Evolutionary conservation across 345 rosid genomes (phyloP), one percentile per base, ranked within the genome.

Genomic region (Camelina hispida): DNA sequence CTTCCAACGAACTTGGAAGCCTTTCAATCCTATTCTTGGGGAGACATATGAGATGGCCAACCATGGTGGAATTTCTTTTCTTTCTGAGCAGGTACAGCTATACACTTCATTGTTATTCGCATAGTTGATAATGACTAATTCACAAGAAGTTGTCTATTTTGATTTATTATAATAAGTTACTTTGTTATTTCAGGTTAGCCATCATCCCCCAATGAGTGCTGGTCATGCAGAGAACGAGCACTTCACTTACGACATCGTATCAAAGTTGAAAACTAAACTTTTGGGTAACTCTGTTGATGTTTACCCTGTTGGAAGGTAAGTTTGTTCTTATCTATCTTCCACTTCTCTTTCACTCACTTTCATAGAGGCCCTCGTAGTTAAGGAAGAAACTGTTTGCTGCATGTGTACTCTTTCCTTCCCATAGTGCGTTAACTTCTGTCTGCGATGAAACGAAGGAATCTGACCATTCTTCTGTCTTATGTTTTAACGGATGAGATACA

Each of bases 1-100:
- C 47, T 84, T 63, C 79, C 96, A 88, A 80, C 80, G 98, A 58
- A 86, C 97, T 3, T 91, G 98, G 98, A 91, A 94, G 81, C 97
- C 95, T 18, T 94, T 94, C 76, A 94, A 91, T 83, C 98, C 97
- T 59, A 94, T 94, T 84, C 98, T 94, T 69, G 97, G 98, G 4
- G 98, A 94, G 80, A 91, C 97, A 32, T 90, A 85, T 76, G 97
- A 94, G 79, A 47, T 94, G 96, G 74, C 55, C 44, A 90, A 91
- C 79, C 89, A 94, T 84, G 91, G 89, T 32, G 88, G 91, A 25
- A 72, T 94, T 58, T 79, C 89, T 60, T 94, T 91, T 81, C 81
- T 94, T 46, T 54, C 97, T 55, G 98, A 94, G 81, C 98, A 90
- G 95, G 96, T 91, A 65, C 72, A 69, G 40, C 59, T 65, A 54